phyloP scores from a whole-genome alignment of 768 basidiomycete genomes.

The Suillus cothurnatus region DNA sequence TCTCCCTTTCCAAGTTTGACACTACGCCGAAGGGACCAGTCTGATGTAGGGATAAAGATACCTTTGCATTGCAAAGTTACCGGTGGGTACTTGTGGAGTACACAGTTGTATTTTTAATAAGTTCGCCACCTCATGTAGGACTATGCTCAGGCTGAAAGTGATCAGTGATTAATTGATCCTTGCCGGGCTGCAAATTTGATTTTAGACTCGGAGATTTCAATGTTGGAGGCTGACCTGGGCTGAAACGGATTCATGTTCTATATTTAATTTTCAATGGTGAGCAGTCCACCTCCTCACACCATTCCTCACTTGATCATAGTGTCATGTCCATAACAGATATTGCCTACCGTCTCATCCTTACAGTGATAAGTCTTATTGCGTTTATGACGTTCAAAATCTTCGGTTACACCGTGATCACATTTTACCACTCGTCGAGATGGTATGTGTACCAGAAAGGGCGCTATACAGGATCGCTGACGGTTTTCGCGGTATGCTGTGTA shows the following conservation, averaged over 20 bases:
- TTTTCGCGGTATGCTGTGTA: not conserved
- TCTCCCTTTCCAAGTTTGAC: too few species aligned
- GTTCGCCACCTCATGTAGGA: not conserved
- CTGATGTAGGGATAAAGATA: too few species aligned
- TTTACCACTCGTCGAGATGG: not conserved
- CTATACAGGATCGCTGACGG: not conserved
- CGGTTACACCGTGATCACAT: not conserved
- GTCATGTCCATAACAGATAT: not conserved
- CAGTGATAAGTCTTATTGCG: not conserved
- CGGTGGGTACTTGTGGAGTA: too few species aligned
- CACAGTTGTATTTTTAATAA: not conserved
- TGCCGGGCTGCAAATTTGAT: not conserved
- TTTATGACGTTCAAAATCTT: too few species aligned
- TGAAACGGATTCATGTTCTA: not conserved
- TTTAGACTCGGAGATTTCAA: not conserved
- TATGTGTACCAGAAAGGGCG: slow-evolving; percentile 1
- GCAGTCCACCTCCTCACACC: not conserved
- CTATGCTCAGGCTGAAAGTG: not conserved
- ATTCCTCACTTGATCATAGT: not conserved
- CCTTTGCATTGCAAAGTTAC: too few species aligned
- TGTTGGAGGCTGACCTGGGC: slow-evolving; percentile 1
- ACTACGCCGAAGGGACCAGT: too few species aligned
- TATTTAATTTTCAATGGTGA: not conserved
- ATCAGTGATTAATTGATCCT: not conserved
- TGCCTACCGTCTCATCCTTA: not conserved